Base-by-base conservation (phyloP, 257 asterid genomes). In the Thymus quinquecostatus region DNA sequence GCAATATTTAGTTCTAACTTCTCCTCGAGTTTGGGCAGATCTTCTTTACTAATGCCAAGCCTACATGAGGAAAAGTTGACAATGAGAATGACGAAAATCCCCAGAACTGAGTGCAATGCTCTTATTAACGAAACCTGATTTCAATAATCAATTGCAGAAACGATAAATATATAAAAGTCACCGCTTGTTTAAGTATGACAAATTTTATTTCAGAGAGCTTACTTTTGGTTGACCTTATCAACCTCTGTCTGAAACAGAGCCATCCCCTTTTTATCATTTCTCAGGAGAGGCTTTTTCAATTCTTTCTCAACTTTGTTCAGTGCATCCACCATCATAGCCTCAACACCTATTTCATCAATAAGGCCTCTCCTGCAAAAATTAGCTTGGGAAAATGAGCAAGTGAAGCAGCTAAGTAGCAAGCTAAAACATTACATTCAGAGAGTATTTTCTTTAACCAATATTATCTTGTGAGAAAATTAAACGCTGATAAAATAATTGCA, bases 171-270 rank as follows among this genome's bases (percentile, higher is more conserved):
- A 28, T 67, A 60, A 48, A 38, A 76, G 27, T 30, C 28, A 43
- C 21, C 21, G 32, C 60, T 66, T 54, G 40, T 70, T 56, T 4
- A 67, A n/a, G 60, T 61, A 74, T 58, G 59, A 21, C 62, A 32
- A 63, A 44, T 64, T 66, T 33, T 6, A 71, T 10, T 58, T 60
- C 21, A 33, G 36, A 49, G 72, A 77, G 73, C 97, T 84, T 83
- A 92, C 99, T 92, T 95, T 83, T 89, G 86, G 85, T 95, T 92
- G 84, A 91, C 70, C 88, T 92, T 92, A 33, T 95, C 96, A 58
- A 95, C 86, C 77, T 93, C 97, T 28, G 90, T 86, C 76, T 67
- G 74, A 36, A 91, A 89, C 69, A 89, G 93, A 75, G 81, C 89
- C 84, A 95, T 92, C 70, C 96, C 98, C 76, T 95, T 91, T 77